These are phyloP conservation scores for Metarhizium brunneum DNA, from an alignment of 2,329 filamentous ascomycete species.

Conservation along the genomic window DNA sequence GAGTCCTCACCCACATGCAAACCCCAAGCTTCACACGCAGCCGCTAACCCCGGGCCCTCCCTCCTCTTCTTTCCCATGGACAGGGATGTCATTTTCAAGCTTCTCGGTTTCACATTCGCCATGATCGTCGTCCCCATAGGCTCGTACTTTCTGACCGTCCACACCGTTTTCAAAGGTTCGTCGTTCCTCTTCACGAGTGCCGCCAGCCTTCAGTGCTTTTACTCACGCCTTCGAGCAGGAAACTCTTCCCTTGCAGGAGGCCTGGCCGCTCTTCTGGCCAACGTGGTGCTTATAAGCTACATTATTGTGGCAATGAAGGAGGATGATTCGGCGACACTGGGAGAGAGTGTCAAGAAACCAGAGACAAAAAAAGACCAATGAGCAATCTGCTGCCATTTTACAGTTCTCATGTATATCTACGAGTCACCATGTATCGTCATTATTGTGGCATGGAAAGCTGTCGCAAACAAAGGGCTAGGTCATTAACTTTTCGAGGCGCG, in stretches of 20 bases:
- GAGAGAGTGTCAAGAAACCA: slow-evolving; percentile 29
- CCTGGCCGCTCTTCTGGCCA: slow-evolving; percentile 79
- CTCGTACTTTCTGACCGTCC: slow-evolving; percentile 76
- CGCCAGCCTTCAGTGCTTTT: background rate
- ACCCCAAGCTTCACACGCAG: background rate
- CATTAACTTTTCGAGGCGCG: background rate
- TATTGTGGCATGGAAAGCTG: background rate
- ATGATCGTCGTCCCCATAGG: slow-evolving; percentile 85
- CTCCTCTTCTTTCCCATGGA: background rate
- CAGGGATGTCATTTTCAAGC: slow-evolving; percentile 79
- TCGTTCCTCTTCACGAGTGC: slow-evolving; percentile 3
- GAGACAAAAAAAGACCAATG: slow-evolving; percentile 42
- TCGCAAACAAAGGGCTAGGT: background rate
- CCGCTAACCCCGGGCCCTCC: background rate
- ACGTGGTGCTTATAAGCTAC: slow-evolving; percentile 84
- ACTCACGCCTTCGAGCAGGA: slow-evolving; percentile 40
- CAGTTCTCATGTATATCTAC: background rate
- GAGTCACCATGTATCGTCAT: background rate
- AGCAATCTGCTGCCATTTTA: slow-evolving; percentile 1
- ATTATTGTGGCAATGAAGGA: slow-evolving; percentile 86
- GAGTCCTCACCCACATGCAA: slow-evolving; percentile 21
- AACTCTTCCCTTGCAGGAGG: slow-evolving; percentile 84
- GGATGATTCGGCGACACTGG: slow-evolving; percentile 47
- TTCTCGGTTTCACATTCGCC: slow-evolving; percentile 80
- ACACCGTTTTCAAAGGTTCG: slow-evolving; percentile 68